Evolutionary conservation across 1,139 yeast species (phyloP).

Genomic region (Candida gigantensis): DNA sequence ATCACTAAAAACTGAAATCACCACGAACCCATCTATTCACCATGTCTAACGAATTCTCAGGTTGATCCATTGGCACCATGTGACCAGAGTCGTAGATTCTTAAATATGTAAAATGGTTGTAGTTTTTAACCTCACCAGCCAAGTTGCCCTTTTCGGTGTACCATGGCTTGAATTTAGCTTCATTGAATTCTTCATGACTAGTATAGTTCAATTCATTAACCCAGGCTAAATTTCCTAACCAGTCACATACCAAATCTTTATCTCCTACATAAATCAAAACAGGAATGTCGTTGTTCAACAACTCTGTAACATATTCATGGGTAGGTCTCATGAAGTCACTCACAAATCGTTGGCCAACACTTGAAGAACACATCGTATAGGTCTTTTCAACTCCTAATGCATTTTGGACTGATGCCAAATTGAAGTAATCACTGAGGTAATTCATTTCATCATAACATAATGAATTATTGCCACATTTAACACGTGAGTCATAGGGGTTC

Average conservation of each 20-base stretch:
- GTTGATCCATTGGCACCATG: conserved; percentile 52
- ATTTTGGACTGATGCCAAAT: conserved; percentile 45
- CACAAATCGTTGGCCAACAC: conserved; percentile 72
- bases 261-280: conserved; percentile 81
- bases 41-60: conserved; percentile 45
- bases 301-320: conserved; percentile 60
- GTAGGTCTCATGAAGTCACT: conserved; percentile 83
- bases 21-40: conserved; percentile 42
- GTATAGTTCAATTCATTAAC: conserved; percentile 66
- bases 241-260: conserved; percentile 80
- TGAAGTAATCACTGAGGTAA: conserved; percentile 33
- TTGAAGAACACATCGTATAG: conserved; percentile 82
- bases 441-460: conserved; percentile 58
- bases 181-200: conserved; percentile 51
- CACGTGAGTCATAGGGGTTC: conserved; percentile 90
- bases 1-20: conserved; percentile 17
- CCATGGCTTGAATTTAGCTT: conserved; percentile 40
- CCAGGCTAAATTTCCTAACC: conserved; percentile 85
- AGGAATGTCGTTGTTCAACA: conserved; percentile 60
- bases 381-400: conserved; percentile 78
- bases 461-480: conserved; percentile 70
- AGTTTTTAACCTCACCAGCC: conserved; percentile 49
- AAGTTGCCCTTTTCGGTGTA: conserved; percentile 28
- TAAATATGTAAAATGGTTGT: conserved; percentile 44
- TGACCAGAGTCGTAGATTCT: conserved; percentile 49